phyloP scores from a whole-genome alignment of 257 asterid genomes.

The Solanum medicagineum region DNA sequence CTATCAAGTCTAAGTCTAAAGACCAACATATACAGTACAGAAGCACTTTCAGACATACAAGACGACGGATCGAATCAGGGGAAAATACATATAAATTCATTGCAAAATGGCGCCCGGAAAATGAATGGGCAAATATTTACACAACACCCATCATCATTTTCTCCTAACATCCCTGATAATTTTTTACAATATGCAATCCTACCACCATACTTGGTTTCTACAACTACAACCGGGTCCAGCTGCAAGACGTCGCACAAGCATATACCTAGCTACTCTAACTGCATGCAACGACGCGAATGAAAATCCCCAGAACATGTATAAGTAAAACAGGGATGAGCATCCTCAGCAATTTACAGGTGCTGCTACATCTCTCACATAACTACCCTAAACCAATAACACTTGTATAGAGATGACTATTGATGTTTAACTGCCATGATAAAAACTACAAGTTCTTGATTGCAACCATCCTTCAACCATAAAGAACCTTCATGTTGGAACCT shows the following conservation, averaged over 20 bases:
- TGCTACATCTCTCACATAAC: neutral
- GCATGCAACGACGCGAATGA: neutral
- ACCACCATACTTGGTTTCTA: neutral
- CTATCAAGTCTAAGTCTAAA: neutral
- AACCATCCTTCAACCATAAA: neutral
- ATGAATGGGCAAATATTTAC: constrained; percentile 6
- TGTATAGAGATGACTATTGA: neutral
- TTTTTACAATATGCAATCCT: constrained; percentile 8
- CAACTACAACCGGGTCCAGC: neutral
- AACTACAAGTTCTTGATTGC: neutral
- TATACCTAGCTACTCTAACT: neutral
- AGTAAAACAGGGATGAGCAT: neutral
- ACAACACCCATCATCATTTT: neutral
- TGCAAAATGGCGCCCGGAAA: neutral
- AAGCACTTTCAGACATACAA: neutral
- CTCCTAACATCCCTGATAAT: neutral
- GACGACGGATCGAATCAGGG: neutral
- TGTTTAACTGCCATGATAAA: neutral
- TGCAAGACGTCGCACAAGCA: neutral
- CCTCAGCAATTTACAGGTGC: neutral
- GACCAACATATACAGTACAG: neutral
- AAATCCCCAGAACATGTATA: neutral
- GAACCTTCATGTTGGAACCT: neutral
- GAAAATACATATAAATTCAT: neutral
- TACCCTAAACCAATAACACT: neutral